Evolutionary conservation across 2,329 filamentous ascomycete species (phyloP).

Genomic region (Venturia asperata): DNA sequence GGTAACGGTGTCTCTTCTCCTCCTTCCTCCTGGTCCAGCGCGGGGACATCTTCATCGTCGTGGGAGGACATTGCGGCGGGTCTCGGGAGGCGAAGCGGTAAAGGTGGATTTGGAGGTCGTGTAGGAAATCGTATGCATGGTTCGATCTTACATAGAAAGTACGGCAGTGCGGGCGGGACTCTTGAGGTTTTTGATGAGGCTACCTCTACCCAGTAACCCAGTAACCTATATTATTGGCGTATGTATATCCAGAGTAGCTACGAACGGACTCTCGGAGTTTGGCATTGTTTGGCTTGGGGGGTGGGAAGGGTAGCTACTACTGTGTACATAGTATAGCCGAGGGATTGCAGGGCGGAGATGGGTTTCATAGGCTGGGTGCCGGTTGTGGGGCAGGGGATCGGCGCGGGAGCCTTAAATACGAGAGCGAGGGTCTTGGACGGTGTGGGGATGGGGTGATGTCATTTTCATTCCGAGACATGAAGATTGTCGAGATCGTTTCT

Average conservation of each 20-base stretch:
- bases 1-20: not conserved
- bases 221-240: not conserved
- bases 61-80: not conserved
- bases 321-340: constrained; percentile 3
- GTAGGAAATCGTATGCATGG: not conserved
- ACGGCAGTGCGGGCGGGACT: not conserved
- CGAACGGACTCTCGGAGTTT: not conserved
- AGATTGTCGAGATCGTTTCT: too few species aligned
- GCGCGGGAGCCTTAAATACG: not conserved
- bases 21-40: not conserved
- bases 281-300: not conserved
- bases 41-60: not conserved
- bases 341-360: not conserved
- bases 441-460: not conserved
- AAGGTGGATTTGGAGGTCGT: not conserved
- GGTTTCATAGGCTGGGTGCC: not conserved
- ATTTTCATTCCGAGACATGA: not conserved
- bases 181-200: too few species aligned
- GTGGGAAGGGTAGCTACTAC: not conserved
- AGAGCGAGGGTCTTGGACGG: not conserved
- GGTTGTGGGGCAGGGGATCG: not conserved
- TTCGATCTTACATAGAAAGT: too few species aligned
- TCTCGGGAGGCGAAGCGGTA: too few species aligned
- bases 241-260: not conserved
- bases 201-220: too few species aligned